These are phyloP conservation scores for Cenchrus fungigraminus DNA, from an alignment of 176 grass and related monocot species.

Conservation along the genomic window DNA sequence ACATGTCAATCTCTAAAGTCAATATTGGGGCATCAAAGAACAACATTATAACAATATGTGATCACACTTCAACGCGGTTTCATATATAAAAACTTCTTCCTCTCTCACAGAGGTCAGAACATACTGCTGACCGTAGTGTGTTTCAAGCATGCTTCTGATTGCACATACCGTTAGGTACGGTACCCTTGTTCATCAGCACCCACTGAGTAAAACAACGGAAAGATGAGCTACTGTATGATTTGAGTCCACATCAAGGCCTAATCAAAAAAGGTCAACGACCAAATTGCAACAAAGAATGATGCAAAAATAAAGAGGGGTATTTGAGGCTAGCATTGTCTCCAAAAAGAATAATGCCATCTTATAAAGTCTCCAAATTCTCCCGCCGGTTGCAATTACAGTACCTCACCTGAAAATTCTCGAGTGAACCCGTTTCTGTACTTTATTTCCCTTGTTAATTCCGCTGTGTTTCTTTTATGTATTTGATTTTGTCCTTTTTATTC, in stretches of 20 bases:
- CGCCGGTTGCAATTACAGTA: constrained; percentile 40
- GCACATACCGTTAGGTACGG: constrained; percentile 24
- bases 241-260: constrained; percentile 57
- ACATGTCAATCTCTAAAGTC: not conserved
- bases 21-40: not conserved
- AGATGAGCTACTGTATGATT: constrained; percentile 42
- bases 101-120: not conserved
- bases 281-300: constrained; percentile 50
- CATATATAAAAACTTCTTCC: not conserved
- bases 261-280: constrained; percentile 44
- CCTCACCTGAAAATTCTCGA: constrained; percentile 34
- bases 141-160: constrained; percentile 28
- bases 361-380: constrained; percentile 41
- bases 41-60: not conserved
- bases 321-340: constrained; percentile 41
- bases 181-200: constrained; percentile 38
- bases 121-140: constrained; percentile 30
- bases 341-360: constrained; percentile 49
- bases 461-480: constrained; percentile 17
- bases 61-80: constrained; percentile 23
- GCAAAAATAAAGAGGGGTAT: constrained; percentile 46
- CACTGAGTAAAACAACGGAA: constrained; percentile 41
- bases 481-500: constrained; percentile 43
- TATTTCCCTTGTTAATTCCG: constrained; percentile 33
- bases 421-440: constrained; percentile 21